Base-by-base conservation (phyloP, 495 filamentous ascomycete genomes). In the Aspergillus carlsbadensis region DNA sequence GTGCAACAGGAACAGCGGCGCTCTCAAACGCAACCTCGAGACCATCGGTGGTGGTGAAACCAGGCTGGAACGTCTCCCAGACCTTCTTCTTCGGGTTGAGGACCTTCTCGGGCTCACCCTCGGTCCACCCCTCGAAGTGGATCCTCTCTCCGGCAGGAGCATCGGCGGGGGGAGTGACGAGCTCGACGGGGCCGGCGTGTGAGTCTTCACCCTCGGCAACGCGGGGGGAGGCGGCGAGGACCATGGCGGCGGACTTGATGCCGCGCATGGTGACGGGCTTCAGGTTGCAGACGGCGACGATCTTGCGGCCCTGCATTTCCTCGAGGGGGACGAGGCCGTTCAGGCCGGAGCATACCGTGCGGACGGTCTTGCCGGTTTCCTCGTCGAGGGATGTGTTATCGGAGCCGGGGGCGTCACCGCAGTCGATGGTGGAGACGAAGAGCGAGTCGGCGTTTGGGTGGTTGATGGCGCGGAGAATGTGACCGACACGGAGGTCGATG, bases 41-140 rank as follows among this genome's bases (percentile, higher is more conserved):
- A 34, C 70, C 72, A 4, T 84, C 82, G 14, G 87, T 96, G 13
- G 93, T 98, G 18, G 86, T 91, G 73, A 98, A 98, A 0, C 93
- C 94, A 5, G 90, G 90, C 77, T 96, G 92, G 75, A 95, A 87
- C 10, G 80, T 90, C 81, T 98, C 94, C 91, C 92, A 98, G 52
- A 97, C 73, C 84, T 96, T 97, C 84, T 97, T 97, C 87, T 98
- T 98, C 39, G 95, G 94, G 78, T 98, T 98, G 61, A 98, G 81
- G 49, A 90, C 80, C 58, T 86, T 86, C 78, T 98, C 92, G 10
- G 95, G 94, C 81, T 96, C 87, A 34, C 90, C 92, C 35, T 76
- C 71, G 62, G 84, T 78, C 87, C 91, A 98, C 46, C 95, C 94
- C 64, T 98, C 91, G 70, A 98, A 98, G 78, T 72, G 89, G 18